These are phyloP conservation scores for Coemansia sp. DNA, from an alignment of 192 early-diverging fungal species.

Conservation along the genomic window DNA sequence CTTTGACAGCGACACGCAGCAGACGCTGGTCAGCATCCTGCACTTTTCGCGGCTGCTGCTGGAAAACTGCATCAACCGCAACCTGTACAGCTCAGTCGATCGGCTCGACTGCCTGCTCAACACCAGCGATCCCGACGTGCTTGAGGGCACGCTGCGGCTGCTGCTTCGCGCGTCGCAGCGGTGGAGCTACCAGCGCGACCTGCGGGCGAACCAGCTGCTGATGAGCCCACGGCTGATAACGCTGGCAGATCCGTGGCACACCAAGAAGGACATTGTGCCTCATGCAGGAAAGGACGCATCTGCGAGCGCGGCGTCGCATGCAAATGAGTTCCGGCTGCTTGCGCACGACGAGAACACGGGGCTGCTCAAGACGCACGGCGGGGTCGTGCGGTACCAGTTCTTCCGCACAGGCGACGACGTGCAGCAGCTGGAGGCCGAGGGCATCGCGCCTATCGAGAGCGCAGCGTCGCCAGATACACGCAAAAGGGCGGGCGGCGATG, in stretches of 20 bases:
- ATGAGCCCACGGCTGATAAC: slow-evolving; percentile 40
- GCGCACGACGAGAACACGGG: slow-evolving; percentile 13
- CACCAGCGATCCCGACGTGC: slow-evolving; percentile 75
- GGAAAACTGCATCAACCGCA: slow-evolving; percentile 95
- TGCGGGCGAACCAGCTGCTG: slow-evolving; percentile 37
- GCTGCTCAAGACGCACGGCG: slow-evolving; percentile 22
- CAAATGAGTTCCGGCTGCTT: slow-evolving; percentile 46
- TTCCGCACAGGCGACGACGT: slow-evolving; percentile 50
- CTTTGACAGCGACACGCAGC: slow-evolving; percentile 58
- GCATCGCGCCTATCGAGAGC: not conserved
- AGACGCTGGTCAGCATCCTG: slow-evolving; percentile 65
- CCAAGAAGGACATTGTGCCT: slow-evolving; percentile 23
- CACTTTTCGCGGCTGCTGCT: slow-evolving; percentile 77
- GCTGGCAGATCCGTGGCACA: slow-evolving; percentile 41
- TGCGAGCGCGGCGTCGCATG: slow-evolving; percentile 20
- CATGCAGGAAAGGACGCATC: not conserved
- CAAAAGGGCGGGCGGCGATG: not conserved
- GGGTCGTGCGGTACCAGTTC: slow-evolving; percentile 37
- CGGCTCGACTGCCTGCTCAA: slow-evolving; percentile 79
- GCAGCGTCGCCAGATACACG: not conserved
- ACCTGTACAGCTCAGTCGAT: slow-evolving; percentile 85
- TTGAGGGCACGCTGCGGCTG: slow-evolving; percentile 74
- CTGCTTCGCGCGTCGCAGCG: slow-evolving; percentile 87
- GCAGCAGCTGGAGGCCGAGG: slow-evolving; percentile 25
- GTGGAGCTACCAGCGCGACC: slow-evolving; percentile 76